Evolutionary conservation across 169 alveolate genomes (phyloP).

Genomic region (Perkinsus chesapeaki): DNA sequence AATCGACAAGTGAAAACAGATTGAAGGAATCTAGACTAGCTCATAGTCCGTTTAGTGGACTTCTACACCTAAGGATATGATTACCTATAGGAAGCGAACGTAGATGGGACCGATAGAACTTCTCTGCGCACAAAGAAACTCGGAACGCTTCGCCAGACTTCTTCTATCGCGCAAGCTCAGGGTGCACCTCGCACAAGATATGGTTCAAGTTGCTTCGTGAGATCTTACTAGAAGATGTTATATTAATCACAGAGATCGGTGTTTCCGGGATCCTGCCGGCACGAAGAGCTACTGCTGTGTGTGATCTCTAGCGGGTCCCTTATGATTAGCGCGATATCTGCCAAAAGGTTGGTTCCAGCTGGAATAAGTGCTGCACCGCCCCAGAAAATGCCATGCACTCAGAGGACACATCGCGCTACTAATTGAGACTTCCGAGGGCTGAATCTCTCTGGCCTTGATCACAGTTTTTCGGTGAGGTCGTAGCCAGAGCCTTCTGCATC

Average conservation of each 20-base stretch:
- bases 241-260: background rate
- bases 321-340: background rate
- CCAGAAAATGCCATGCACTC: background rate
- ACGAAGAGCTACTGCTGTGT: background rate
- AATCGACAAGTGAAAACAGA: too few relatives aligned
- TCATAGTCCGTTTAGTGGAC: too few relatives aligned
- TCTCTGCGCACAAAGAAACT: too few relatives aligned
- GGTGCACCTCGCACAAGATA: background rate
- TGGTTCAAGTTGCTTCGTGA: background rate
- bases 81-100: too few relatives aligned
- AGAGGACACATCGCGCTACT: background rate
- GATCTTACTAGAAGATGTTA: background rate
- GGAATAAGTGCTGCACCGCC: background rate
- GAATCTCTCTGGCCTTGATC: background rate
- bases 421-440: background rate
- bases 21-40: too few relatives aligned
- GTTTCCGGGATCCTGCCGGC: background rate
- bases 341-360: background rate
- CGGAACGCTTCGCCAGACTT: too few relatives aligned
- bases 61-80: too few relatives aligned
- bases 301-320: background rate
- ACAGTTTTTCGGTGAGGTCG: background rate
- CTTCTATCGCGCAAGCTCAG: background rate
- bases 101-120: too few relatives aligned
- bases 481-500: background rate